A percentile compares a stretch with the other conserved stretches of the same genome.
Evolutionary conservation across 2,329 filamentous ascomycete genomes (phyloP).

Genomic region (Neoascochyta sp.): DNA sequence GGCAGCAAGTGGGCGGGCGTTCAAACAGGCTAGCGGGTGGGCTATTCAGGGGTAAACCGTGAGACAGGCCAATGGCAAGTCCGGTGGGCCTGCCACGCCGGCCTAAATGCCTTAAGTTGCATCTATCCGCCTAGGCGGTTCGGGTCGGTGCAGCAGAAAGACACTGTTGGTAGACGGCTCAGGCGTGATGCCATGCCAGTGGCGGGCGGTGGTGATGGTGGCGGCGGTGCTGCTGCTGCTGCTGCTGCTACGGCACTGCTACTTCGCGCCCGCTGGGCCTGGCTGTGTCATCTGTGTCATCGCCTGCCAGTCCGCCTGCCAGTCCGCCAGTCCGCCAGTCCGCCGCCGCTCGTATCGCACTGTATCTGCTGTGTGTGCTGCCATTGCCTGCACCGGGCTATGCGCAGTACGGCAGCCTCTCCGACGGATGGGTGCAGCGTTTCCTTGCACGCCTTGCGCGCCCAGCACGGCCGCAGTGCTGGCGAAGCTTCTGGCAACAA

Average conservation of each 20-base stretch:
- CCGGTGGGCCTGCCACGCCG: slow-evolving; percentile 12
- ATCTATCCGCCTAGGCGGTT: slow-evolving; percentile 16
- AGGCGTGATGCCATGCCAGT: slow-evolving; percentile 5
- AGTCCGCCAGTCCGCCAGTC: no score
- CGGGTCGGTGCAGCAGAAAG: slow-evolving; percentile 23
- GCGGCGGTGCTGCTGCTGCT: neutral
- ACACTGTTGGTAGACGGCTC: slow-evolving; percentile 13
- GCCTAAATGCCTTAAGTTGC: slow-evolving; percentile 9
- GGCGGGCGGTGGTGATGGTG: neutral
- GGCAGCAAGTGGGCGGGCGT: slow-evolving; percentile 14
- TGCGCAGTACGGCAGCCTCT: no score
- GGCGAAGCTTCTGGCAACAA: no score
- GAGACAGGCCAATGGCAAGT: slow-evolving; percentile 15
- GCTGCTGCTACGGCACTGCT: slow-evolving; percentile 8
- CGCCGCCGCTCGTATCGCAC: no score
- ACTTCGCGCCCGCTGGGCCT: slow-evolving; percentile 1
- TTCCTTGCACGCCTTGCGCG: no score
- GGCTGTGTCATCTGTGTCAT: no score
- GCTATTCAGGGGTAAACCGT: slow-evolving; percentile 21
- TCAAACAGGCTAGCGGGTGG: slow-evolving; percentile 20
- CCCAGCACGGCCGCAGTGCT: no score
- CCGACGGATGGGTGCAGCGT: no score
- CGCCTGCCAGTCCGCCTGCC: no score
- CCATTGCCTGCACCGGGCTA: no score
- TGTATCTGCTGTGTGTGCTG: no score